Conservation (phyloP, 768 basidiomycete species). For the Sistotremastrum suecicum region DNA sequence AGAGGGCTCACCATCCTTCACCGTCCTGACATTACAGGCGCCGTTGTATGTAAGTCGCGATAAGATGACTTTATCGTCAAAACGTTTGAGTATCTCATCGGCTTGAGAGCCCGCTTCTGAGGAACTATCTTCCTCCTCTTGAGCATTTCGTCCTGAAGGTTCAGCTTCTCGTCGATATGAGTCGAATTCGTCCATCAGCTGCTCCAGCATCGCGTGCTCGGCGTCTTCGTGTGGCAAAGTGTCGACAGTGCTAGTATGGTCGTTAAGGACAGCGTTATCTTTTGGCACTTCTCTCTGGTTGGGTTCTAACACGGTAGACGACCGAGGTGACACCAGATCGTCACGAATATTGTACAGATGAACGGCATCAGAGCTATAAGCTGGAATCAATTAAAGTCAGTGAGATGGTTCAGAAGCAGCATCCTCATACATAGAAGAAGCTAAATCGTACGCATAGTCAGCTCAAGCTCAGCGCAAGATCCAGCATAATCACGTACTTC, state of each 20-base stretch:
- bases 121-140: constrained; percentile 16
- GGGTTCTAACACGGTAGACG: constrained; percentile 8
- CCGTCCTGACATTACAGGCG: constrained; percentile 65
- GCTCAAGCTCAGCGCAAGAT: constrained; percentile 1
- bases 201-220: no score
- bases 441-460: constrained; percentile 20
- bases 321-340: constrained; percentile 23
- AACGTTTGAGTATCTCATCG: constrained; percentile 13
- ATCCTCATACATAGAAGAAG: constrained; percentile 44
- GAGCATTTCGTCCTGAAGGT: neutral
- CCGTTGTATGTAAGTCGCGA: constrained; percentile 56
- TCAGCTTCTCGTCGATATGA: neutral
- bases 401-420: neutral
- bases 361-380: constrained; percentile 58
- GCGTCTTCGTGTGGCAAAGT: neutral
- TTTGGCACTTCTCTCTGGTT: constrained; percentile 5
- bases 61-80: constrained; percentile 29
- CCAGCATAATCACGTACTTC: constrained; percentile 34
- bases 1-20: constrained; percentile 62
- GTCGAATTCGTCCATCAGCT: constrained; percentile 2
- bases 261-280: neutral
- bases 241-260: neutral
- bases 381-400: constrained; percentile 20
- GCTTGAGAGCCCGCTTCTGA: constrained; percentile 17
- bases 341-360: constrained; percentile 66